These are phyloP conservation scores for Fagopyrum tataricum DNA, from an alignment of 148 eudicot genomes.

Conservation along the genomic window DNA sequence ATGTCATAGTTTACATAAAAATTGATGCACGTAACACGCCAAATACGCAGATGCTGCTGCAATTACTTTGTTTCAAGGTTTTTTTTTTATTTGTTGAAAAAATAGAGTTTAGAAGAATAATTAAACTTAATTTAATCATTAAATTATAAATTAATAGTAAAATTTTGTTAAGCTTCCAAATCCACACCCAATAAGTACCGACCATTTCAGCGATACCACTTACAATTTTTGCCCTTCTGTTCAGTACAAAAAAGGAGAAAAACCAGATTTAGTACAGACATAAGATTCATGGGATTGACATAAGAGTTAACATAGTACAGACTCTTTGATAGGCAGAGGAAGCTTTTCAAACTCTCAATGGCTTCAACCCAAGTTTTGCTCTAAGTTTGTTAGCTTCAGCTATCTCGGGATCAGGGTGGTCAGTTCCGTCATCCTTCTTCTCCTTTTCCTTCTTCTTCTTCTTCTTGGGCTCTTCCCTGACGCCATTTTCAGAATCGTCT, in stretches of 20 bases:
- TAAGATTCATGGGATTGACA: neutral
- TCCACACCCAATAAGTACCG: too few species aligned
- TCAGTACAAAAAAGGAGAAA: too few species aligned
- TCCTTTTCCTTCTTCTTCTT: constrained; percentile 52
- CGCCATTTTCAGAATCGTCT: constrained; percentile 25
- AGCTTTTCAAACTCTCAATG: constrained; percentile 28
- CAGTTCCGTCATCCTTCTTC: constrained; percentile 86
- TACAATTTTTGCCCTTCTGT: too few species aligned
- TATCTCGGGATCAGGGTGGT: constrained; percentile 94
- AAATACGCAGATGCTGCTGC: neutral
- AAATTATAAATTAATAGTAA: too few species aligned
- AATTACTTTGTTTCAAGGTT: neutral
- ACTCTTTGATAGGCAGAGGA: neutral
- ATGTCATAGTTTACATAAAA: constrained; percentile 44
- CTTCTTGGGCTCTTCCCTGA: constrained; percentile 48
- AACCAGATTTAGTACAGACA: too few species aligned
- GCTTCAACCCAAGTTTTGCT: constrained; percentile 66
- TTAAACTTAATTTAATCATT: too few species aligned
- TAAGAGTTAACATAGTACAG: neutral
- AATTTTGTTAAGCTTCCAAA: too few species aligned
- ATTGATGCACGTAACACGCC: neutral
- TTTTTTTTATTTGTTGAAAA: too few species aligned
- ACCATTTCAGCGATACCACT: too few species aligned
- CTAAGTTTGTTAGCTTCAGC: constrained; percentile 74
- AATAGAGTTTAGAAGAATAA: too few species aligned